Conservation (phyloP, 192 early-diverging fungal genomes). For the Mortierella antarctica region DNA sequence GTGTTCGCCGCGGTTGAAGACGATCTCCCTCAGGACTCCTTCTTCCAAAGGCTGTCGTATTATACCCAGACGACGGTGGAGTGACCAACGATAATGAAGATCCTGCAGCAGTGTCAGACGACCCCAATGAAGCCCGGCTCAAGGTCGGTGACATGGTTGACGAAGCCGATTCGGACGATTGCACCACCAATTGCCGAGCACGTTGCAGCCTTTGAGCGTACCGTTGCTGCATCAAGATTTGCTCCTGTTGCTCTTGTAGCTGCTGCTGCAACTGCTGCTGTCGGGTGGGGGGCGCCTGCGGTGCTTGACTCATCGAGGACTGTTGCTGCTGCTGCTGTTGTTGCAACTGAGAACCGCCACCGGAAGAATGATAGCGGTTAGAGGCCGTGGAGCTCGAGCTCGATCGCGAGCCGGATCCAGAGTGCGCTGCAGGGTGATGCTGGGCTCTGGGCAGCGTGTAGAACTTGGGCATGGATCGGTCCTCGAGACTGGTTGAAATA, state of each 20-base stretch:
- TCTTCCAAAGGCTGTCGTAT: background rate
- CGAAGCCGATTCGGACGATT: background rate
- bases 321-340: background rate
- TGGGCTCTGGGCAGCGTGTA: constrained; percentile 52
- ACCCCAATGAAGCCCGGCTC: background rate
- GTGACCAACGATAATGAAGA: background rate
- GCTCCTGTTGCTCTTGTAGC: constrained; percentile 1
- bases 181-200: constrained; percentile 20
- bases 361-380: constrained; percentile 6
- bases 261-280: constrained; percentile 3
- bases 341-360: background rate
- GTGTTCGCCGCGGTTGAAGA: background rate
- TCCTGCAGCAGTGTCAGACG: background rate
- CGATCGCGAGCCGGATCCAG: background rate
- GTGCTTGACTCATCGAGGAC: too few species aligned
- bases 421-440: background rate
- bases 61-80: too few species aligned
- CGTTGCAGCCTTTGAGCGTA: constrained; percentile 15
- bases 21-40: background rate
- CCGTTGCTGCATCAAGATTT: background rate
- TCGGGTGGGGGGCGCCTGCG: background rate
- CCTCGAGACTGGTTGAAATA: constrained; percentile 59
- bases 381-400: background rate
- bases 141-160: background rate
- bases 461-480: constrained; percentile 59